These are phyloP conservation scores for Plantago coronopus DNA, from an alignment of 305 asterid species.

Conservation along the genomic window DNA sequence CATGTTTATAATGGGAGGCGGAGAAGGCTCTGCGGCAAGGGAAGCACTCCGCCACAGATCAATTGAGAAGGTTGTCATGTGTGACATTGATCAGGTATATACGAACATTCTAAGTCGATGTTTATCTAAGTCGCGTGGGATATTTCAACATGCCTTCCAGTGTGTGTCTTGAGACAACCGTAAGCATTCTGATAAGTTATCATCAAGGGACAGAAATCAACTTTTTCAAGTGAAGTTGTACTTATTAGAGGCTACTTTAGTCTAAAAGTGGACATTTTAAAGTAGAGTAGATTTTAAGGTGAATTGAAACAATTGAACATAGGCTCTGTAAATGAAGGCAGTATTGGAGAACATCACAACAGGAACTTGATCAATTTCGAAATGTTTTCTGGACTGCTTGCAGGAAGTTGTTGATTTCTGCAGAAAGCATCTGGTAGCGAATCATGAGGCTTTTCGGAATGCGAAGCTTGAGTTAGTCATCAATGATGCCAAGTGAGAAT, in stretches of 20 bases:
- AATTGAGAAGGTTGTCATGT: constrained; percentile 82
- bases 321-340: too few species aligned
- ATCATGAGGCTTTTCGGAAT: constrained; percentile 76
- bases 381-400: constrained; percentile 13
- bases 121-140: background rate
- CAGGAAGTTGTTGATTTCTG: constrained; percentile 98
- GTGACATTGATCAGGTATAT: constrained; percentile 85
- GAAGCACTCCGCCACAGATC: constrained; percentile 87
- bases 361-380: background rate
- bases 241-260: too few species aligned
- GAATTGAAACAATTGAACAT: too few species aligned
- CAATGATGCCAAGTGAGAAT: constrained; percentile 79
- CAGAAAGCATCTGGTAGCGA: constrained; percentile 69
- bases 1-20: constrained; percentile 94
- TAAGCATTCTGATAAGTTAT: background rate
- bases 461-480: constrained; percentile 77
- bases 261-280: background rate
- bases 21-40: constrained; percentile 95
- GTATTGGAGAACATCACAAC: too few species aligned
- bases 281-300: too few species aligned
- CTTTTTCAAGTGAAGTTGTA: constrained; percentile 13
- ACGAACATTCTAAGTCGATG: too few species aligned
- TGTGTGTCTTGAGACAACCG: constrained; percentile 15
- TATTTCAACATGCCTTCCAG: too few species aligned
- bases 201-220: constrained; percentile 19